Percentiles rank a stretch among this genome's conserved stretches.
Conservation (phyloP, 345 rosid species). For the Ricinus communis region DNA sequence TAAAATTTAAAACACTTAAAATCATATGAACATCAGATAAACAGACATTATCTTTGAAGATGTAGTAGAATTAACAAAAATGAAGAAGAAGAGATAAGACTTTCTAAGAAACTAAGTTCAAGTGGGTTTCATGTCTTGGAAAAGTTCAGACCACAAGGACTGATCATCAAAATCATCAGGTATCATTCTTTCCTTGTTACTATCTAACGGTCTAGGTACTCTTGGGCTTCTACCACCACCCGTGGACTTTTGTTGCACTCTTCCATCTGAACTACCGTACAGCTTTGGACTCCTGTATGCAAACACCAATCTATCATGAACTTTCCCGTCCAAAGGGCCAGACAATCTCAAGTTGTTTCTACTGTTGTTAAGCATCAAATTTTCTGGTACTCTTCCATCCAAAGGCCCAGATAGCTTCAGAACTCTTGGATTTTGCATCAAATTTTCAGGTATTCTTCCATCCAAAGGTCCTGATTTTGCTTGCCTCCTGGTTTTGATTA, state of each 20-base stretch:
- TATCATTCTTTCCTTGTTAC: constrained; percentile 21
- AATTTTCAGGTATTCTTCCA: constrained; percentile 37
- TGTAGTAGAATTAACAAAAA: too few relatives aligned
- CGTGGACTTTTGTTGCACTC: constrained; percentile 12
- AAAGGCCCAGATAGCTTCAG: constrained; percentile 67
- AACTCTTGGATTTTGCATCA: constrained; percentile 21
- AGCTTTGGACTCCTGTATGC: constrained; percentile 45
- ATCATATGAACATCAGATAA: too few relatives aligned
- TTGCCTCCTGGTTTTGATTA: constrained; percentile 30
- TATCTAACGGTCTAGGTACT: constrained; percentile 46
- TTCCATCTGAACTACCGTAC: constrained; percentile 43
- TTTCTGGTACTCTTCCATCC: constrained; percentile 41
- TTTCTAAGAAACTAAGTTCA: constrained; percentile 21
- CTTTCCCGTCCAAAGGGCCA: constrained; percentile 60
- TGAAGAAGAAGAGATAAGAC: neutral
- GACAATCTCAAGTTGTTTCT: constrained; percentile 49
- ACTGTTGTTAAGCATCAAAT: constrained; percentile 8
- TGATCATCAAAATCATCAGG: constrained; percentile 39
- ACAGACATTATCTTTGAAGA: neutral
- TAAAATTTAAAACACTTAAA: too few relatives aligned
- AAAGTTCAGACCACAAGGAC: constrained; percentile 58
- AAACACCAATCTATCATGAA: constrained; percentile 49
- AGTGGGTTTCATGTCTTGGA: constrained; percentile 81
- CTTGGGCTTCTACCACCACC: constrained; percentile 40
- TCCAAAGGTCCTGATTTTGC: constrained; percentile 77